phyloP scores from a whole-genome alignment of 2,329 filamentous ascomycete genomes.

The Monilinia polystroma region DNA sequence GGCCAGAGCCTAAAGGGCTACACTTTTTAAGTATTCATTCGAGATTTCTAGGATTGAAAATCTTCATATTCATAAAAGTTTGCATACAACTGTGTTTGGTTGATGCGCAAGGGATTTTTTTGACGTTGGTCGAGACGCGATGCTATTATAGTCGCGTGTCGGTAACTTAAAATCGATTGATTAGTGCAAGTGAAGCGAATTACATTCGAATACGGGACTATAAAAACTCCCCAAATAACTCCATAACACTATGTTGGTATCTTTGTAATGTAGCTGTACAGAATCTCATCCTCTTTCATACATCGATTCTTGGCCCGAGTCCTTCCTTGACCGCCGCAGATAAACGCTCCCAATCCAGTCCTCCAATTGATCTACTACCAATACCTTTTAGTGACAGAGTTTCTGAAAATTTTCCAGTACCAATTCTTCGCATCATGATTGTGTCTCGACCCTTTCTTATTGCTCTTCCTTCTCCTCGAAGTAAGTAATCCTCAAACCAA shows the following conservation, averaged over 20 bases:
- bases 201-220: conserved; percentile 1
- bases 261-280: conserved; percentile 20
- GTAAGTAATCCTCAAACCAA: conserved; percentile 71
- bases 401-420: conserved; percentile 59
- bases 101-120: neutral
- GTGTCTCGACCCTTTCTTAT: conserved; percentile 69
- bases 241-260: conserved; percentile 26
- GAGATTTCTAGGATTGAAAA: neutral
- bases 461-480: conserved; percentile 61
- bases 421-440: conserved; percentile 70
- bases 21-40: conserved; percentile 17
- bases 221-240: conserved; percentile 15
- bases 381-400: conserved; percentile 46
- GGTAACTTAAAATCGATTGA: conserved; percentile 5
- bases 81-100: conserved; percentile 4
- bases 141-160: conserved; percentile 4
- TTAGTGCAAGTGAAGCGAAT: neutral
- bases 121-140: conserved; percentile 9
- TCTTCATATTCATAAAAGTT: conserved; percentile 1
- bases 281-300: conserved; percentile 5
- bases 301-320: conserved; percentile 34
- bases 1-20: conserved; percentile 11
- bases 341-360: conserved; percentile 38
- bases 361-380: conserved; percentile 31
- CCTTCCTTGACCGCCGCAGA: conserved; percentile 36